phyloP scores from a whole-genome alignment of 1,284 basidiomycete genomes.

The Ceratobasidium papillatum region DNA sequence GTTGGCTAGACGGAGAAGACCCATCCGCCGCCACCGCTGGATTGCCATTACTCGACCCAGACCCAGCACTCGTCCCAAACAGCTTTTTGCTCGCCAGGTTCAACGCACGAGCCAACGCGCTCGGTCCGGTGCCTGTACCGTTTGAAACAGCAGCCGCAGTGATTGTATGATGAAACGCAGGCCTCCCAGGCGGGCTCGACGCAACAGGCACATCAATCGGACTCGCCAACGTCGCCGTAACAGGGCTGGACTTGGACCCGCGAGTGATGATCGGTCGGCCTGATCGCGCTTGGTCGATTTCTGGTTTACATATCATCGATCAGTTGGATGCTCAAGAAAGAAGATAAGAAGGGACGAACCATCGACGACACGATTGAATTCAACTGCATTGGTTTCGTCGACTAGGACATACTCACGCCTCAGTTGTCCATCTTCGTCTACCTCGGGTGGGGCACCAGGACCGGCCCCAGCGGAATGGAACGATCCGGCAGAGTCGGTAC shows the following conservation, averaged over 20 bases:
- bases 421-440: constrained; percentile 33
- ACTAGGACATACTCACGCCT: constrained; percentile 78
- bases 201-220: constrained; percentile 44
- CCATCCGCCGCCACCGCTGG: not conserved
- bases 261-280: constrained; percentile 44
- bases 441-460: constrained; percentile 7
- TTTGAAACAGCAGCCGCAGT: constrained; percentile 4
- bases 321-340: constrained; percentile 4
- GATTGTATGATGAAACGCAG: constrained; percentile 20
- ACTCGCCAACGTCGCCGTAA: constrained; percentile 35
- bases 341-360: constrained; percentile 56
- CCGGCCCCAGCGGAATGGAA: constrained; percentile 22
- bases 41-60: constrained; percentile 8
- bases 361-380: constrained; percentile 80
- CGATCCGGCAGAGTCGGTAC: constrained; percentile 21
- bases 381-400: constrained; percentile 74
- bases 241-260: constrained; percentile 41
- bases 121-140: constrained; percentile 48
- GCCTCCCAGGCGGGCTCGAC: constrained; percentile 23
- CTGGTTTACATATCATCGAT: constrained; percentile 53
- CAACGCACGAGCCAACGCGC: constrained; percentile 85
- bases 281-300: constrained; percentile 58
- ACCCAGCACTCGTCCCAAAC: constrained; percentile 62
- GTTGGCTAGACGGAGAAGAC: constrained; percentile 44
- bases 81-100: constrained; percentile 90